phyloP scores from a whole-genome alignment of 352 stramenopile species.

The Elongisporangium senticosum region DNA sequence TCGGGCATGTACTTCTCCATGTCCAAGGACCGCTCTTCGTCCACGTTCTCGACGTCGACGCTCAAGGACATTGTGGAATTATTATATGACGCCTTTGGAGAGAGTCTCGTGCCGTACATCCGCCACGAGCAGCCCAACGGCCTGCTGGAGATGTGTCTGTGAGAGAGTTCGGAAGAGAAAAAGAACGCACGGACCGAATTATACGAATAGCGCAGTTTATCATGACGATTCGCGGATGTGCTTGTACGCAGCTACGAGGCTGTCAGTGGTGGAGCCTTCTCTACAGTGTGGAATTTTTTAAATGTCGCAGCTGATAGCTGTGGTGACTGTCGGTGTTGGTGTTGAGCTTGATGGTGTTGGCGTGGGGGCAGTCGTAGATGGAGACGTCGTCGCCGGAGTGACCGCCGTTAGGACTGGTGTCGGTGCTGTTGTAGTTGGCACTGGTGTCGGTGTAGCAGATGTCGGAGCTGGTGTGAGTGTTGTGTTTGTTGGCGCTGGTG shows the following conservation, averaged over 20 bases:
- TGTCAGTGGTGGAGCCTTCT: neutral
- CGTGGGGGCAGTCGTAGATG: neutral
- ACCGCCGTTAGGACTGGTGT: neutral
- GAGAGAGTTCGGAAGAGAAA: neutral
- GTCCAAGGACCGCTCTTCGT: constrained; percentile 30
- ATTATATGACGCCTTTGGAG: constrained; percentile 76
- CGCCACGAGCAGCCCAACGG: constrained; percentile 32
- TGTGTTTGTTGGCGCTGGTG: constrained; percentile 2
- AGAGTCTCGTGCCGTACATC: constrained; percentile 74
- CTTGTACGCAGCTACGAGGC: neutral
- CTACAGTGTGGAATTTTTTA: neutral
- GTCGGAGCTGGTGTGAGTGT: constrained; percentile 4
- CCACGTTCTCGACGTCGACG: constrained; percentile 22
- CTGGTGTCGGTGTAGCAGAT: constrained; percentile 6
- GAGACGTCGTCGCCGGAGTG: neutral
- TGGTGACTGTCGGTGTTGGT: neutral
- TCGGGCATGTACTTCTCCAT: constrained; percentile 77
- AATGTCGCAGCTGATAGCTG: neutral
- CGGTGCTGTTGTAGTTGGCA: constrained; percentile 5
- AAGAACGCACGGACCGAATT: neutral
- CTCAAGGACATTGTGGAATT: constrained; percentile 49
- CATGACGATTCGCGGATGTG: neutral
- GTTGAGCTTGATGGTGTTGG: neutral
- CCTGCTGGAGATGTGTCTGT: constrained; percentile 48
- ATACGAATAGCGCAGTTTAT: neutral